Evolutionary conservation across 148 eudicot genomes (phyloP).

Genomic region (Cornus florida): DNA sequence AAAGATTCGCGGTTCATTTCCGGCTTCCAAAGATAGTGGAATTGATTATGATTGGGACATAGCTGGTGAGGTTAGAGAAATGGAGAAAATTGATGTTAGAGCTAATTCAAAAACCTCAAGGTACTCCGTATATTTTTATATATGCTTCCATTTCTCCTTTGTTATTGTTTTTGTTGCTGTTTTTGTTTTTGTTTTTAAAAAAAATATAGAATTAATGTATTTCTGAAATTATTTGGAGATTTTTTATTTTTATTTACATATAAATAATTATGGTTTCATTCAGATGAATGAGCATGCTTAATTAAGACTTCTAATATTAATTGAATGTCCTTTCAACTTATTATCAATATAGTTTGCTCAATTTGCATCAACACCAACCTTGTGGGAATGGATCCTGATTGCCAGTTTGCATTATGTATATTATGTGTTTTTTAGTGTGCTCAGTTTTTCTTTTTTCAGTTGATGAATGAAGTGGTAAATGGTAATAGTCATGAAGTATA

Average conservation of each 20-base stretch:
- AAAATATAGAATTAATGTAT: too few relatives aligned
- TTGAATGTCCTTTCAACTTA: neutral
- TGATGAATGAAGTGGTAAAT: too few relatives aligned
- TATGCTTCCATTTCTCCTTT: neutral
- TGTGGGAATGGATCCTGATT: neutral
- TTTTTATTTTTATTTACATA: neutral
- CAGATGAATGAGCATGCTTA: neutral
- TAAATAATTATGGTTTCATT: neutral
- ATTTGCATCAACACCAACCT: neutral
- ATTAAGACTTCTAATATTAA: neutral
- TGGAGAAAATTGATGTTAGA: slow-evolving; percentile 91
- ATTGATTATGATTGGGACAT: slow-evolving; percentile 75
- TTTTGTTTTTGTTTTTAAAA: too few relatives aligned
- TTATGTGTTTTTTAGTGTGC: neutral
- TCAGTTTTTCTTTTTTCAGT: too few relatives aligned
- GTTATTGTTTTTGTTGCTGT: too few relatives aligned
- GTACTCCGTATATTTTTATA: slow-evolving; percentile 23
- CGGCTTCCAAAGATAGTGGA: slow-evolving; percentile 27
- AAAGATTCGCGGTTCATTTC: slow-evolving; percentile 28
- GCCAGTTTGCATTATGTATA: too few relatives aligned
- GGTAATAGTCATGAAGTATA: neutral
- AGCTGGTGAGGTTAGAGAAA: slow-evolving; percentile 81
- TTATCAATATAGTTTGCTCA: neutral
- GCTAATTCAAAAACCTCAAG: slow-evolving; percentile 95
- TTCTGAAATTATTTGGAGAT: neutral